Base-by-base conservation (phyloP, 176 grass and related monocot species). In the Chrysopogon serrulatus region DNA sequence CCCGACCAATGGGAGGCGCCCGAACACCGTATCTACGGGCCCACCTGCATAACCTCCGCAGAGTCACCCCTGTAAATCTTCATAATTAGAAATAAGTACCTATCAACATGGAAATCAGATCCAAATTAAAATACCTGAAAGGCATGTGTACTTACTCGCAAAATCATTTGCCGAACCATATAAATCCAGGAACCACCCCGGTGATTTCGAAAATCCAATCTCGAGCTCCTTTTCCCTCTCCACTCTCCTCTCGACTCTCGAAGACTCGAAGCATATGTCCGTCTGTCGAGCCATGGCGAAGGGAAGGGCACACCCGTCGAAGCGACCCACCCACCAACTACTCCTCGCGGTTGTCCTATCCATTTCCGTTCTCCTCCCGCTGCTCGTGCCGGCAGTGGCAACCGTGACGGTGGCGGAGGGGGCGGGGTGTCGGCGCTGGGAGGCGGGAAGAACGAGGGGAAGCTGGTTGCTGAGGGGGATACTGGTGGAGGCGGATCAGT, bases 361-460 rank as follows among this genome's bases (percentile, higher is more conserved):
- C 12, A 8, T 27, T 0, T 37, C 15, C 0, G 23, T 45, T 60
- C 5, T 83, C 8, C 30, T 90, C 66, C 73, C 5, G 23, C 59
- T 31, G 10, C 67, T 90, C 59, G 19, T 85, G 41, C 83, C 83
- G 65, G 75, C 48, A 35, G 76, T 40, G 24, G 79, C 70, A 3
- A 11, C 49, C 8, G 75, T 77, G 3, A 68, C 82, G 39, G 85
- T 44, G 69, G 61, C 68, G 59, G 69, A 36, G 39, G 80, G 79
- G 60, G 77, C 32, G 85, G 80, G 19, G 84, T 79, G 79, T 94
- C 83, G 68, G 66, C 83, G 65, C 53, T 65, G 16, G 65, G 77
- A 19, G 73, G 30, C 32, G 72, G 51, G 32, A 98, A 91, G 90
- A 89, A 80, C 48, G 84, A 88, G 84, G 79, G 43, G 36, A 79